Conservation (phyloP, 176 grass and related monocot species). For the Miscanthus lutarioriparius region DNA sequence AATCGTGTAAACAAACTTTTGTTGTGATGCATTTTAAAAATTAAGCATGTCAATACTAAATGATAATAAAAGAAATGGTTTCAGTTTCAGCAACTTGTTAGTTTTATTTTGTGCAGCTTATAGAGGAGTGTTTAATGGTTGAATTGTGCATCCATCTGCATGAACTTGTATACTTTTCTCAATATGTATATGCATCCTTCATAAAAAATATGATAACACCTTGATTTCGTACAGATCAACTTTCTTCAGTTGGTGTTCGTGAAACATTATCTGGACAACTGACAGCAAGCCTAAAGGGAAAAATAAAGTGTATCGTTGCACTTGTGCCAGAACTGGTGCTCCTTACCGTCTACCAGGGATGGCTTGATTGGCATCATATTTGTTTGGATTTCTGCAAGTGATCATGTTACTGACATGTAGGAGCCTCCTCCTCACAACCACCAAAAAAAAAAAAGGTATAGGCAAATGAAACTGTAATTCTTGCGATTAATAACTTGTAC, state of each 20-base stretch:
- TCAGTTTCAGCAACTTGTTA: neutral
- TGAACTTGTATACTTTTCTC: conserved; percentile 15
- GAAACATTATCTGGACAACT: conserved; percentile 27
- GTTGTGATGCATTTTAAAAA: neutral
- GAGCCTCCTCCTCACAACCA: too few species aligned
- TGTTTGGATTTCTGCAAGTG: conserved; percentile 22
- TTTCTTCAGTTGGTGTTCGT: conserved; percentile 11
- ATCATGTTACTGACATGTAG: too few species aligned
- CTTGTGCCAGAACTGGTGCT: conserved; percentile 12
- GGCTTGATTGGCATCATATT: conserved; percentile 14
- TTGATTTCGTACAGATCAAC: conserved; percentile 41
- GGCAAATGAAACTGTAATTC: neutral
- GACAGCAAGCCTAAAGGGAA: neutral
- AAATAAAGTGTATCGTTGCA: conserved; percentile 13
- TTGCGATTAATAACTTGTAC: conserved; percentile 5
- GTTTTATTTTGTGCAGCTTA: too few species aligned
- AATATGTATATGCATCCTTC: conserved; percentile 38
- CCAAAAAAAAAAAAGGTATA: neutral
- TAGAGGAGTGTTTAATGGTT: neutral
- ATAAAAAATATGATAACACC: neutral
- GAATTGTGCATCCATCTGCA: neutral
- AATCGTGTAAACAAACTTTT: neutral
- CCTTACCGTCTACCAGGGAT: conserved; percentile 20
- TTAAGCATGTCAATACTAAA: neutral
- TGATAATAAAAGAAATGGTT: conserved; percentile 6